phyloP scores from a whole-genome alignment of 192 early-diverging fungal genomes.

The Coemansia sp. region DNA sequence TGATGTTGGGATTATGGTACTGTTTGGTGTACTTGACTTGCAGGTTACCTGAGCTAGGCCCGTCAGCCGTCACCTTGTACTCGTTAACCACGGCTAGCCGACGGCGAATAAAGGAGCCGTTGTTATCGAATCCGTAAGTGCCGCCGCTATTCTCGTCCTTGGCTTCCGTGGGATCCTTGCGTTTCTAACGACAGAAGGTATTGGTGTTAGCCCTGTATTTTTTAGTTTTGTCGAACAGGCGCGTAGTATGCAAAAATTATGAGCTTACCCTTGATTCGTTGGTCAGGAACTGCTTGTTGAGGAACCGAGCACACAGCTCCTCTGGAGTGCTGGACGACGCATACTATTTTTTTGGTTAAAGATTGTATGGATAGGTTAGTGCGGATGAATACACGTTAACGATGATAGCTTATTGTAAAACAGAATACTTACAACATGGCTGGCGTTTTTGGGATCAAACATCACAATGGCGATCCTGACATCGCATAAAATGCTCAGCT shows the following conservation, averaged over 20 bases:
- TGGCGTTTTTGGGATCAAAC: constrained; percentile 53
- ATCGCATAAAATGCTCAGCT: constrained; percentile 51
- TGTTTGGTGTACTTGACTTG: constrained; percentile 52
- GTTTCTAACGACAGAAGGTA: constrained; percentile 17
- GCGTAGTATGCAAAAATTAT: too few relatives aligned
- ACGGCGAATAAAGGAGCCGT: constrained; percentile 39
- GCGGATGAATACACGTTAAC: too few relatives aligned
- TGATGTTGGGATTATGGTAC: constrained; percentile 40
- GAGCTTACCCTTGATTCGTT: constrained; percentile 51
- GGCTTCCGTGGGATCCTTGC: constrained; percentile 25
- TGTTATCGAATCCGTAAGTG: constrained; percentile 42
- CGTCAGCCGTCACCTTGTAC: constrained; percentile 42
- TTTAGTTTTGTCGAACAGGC: too few relatives aligned
- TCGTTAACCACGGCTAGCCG: constrained; percentile 53
- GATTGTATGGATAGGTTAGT: background rate
- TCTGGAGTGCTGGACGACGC: constrained; percentile 41
- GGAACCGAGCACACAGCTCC: constrained; percentile 39
- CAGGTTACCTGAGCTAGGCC: constrained; percentile 38
- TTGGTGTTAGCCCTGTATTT: too few relatives aligned
- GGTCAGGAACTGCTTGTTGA: constrained; percentile 55
- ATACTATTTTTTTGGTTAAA: constrained; percentile 9
- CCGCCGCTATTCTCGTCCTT: constrained; percentile 6
- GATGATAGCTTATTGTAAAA: background rate
- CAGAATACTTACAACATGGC: constrained; percentile 45
- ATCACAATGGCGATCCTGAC: constrained; percentile 51